phyloP scores from a whole-genome alignment of 1,139 yeast species.

The Protomyces inundatus region DNA sequence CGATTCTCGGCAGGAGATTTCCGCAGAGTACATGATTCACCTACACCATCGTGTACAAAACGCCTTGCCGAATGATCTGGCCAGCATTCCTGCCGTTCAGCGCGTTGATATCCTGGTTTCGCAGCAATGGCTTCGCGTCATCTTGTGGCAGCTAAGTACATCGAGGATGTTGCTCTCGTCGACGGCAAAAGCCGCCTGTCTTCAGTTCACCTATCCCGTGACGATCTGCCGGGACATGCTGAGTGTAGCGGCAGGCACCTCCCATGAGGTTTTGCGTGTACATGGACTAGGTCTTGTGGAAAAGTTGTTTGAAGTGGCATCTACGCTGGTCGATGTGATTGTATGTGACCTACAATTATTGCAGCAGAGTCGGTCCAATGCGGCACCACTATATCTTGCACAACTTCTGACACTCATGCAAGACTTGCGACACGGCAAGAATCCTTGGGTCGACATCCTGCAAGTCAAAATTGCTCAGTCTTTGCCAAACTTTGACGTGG shows the following conservation, averaged over 20 bases:
- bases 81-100: conserved; percentile 11
- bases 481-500: not conserved
- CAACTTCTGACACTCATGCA: conserved; percentile 4
- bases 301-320: conserved; percentile 30
- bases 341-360: conserved; percentile 13
- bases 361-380: not conserved
- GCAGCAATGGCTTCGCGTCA: conserved; percentile 24
- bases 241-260: conserved; percentile 23
- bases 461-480: conserved; percentile 3
- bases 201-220: conserved; percentile 30
- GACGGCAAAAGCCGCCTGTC: conserved; percentile 16
- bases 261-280: conserved; percentile 30
- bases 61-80: conserved; percentile 1
- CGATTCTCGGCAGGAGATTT: conserved; percentile 8
- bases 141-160: conserved; percentile 22
- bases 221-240: conserved; percentile 31
- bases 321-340: conserved; percentile 28
- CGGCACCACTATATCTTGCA: conserved; percentile 1
- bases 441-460: conserved; percentile 14
- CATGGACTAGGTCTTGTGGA: conserved; percentile 34
- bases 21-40: conserved; percentile 6
- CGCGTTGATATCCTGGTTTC: conserved; percentile 22
- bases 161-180: conserved; percentile 27
- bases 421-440: conserved; percentile 2
- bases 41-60: conserved; percentile 2